A percentile compares a stretch with the other conserved stretches of the same genome.
Evolutionary conservation across 148 eudicot species (phyloP).

Genomic region (Cornus kousa): DNA sequence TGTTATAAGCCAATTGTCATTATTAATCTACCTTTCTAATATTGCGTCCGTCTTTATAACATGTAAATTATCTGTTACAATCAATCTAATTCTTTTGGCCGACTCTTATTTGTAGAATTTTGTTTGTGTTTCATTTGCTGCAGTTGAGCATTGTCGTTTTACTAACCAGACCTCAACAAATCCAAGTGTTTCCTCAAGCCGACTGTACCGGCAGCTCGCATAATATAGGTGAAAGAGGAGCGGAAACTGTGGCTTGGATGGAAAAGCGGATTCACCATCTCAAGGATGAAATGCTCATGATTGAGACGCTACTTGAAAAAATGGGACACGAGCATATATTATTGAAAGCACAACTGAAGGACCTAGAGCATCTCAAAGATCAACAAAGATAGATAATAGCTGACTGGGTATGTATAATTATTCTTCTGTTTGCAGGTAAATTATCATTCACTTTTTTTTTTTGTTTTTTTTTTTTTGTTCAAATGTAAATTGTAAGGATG

Average conservation of each 20-base stretch:
- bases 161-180: constrained; percentile 67
- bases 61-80: too few relatives aligned
- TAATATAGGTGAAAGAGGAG: constrained; percentile 31
- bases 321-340: constrained; percentile 61
- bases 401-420: constrained; percentile 2
- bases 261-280: constrained; percentile 69
- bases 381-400: constrained; percentile 22
- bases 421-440: neutral
- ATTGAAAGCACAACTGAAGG: constrained; percentile 53
- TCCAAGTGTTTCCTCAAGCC: constrained; percentile 54
- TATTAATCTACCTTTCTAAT: too few relatives aligned
- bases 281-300: constrained; percentile 76
- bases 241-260: constrained; percentile 55
- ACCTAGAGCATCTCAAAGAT: constrained; percentile 42
- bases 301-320: constrained; percentile 70
- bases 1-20: too few relatives aligned
- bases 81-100: too few relatives aligned
- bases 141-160: constrained; percentile 87
- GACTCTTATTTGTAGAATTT: too few relatives aligned
- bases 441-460: too few relatives aligned
- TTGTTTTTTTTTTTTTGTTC: neutral
- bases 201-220: constrained; percentile 23
- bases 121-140: constrained; percentile 13
- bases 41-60: too few relatives aligned
- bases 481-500: neutral